Conservation (phyloP, 352 stramenopile species). For the Thalassiosira mediterranea region DNA sequence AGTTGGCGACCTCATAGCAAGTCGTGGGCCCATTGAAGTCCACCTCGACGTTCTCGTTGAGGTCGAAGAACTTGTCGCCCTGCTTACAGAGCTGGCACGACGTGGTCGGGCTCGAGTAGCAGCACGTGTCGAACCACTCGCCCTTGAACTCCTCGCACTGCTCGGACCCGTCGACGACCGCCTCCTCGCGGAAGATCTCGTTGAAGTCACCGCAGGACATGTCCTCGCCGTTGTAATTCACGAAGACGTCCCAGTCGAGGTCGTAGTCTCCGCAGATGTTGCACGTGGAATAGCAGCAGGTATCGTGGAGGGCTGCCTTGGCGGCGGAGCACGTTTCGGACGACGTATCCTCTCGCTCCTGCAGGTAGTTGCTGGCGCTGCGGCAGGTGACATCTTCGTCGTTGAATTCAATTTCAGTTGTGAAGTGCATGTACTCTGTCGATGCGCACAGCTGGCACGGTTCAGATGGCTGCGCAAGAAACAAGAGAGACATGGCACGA, state of each 20-base stretch:
- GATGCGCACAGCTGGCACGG: constrained; percentile 55
- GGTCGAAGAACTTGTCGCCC: constrained; percentile 50
- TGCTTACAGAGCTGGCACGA: constrained; percentile 64
- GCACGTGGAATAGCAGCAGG: constrained; percentile 59
- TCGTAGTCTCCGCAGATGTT: constrained; percentile 60
- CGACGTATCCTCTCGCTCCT: constrained; percentile 47
- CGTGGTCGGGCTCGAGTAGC: constrained; percentile 57
- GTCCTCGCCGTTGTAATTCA: constrained; percentile 51
- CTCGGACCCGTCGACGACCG: constrained; percentile 41
- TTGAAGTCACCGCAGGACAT: constrained; percentile 63
- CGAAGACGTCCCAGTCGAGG: constrained; percentile 63
- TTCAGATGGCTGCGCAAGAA: constrained; percentile 27
- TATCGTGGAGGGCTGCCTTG: constrained; percentile 40
- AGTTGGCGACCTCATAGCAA: constrained; percentile 57
- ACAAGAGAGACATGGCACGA: no score
- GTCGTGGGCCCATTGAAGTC: constrained; percentile 65
- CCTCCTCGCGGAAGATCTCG: constrained; percentile 53
- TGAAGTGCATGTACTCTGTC: constrained; percentile 58
- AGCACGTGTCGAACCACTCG: constrained; percentile 51
- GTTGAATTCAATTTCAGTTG: constrained; percentile 52
- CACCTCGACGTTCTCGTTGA: constrained; percentile 61
- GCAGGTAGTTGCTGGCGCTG: constrained; percentile 52
- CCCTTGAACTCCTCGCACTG: constrained; percentile 39
- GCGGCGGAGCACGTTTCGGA: constrained; percentile 41
- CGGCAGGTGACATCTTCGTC: constrained; percentile 51